Conservation (phyloP, 208 protist genomes). For the Histomonas meleagridis region DNA sequence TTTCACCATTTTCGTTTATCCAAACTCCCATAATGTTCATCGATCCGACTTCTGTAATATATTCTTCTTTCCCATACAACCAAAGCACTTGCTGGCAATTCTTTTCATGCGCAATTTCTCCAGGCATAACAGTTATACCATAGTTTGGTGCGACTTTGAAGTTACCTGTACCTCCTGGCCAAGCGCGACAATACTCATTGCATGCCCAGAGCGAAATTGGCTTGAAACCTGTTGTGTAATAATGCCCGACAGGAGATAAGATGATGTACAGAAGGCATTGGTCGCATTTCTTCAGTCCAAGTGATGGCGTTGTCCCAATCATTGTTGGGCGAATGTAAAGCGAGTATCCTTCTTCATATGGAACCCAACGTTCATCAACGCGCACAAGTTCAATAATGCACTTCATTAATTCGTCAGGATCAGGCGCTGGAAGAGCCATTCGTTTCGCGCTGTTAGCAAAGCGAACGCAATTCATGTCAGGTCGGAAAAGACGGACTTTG, state of each 20-base stretch:
- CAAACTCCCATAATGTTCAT: conserved; percentile 57
- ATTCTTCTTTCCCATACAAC: conserved; percentile 69
- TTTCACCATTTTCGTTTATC: conserved; percentile 64
- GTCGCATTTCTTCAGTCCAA: conserved; percentile 44
- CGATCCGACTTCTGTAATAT: conserved; percentile 77
- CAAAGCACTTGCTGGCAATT: conserved; percentile 89
- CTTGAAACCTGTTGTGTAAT: conserved; percentile 68
- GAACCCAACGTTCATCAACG: conserved; percentile 76
- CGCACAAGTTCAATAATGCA: conserved; percentile 73
- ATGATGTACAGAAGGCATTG: conserved; percentile 67
- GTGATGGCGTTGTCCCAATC: conserved; percentile 63
- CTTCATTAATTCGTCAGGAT: conserved; percentile 68
- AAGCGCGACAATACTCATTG: conserved; percentile 69
- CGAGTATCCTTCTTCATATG: conserved; percentile 75
- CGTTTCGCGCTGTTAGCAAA: conserved; percentile 65
- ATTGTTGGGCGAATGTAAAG: conserved; percentile 89
- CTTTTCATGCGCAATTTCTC: conserved; percentile 64
- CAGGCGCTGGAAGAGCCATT: conserved; percentile 74
- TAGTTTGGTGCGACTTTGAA: conserved; percentile 68
- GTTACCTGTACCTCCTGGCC: conserved; percentile 76
- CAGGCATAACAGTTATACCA: conserved; percentile 63
- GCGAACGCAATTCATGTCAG: conserved; percentile 77
- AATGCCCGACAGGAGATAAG: conserved; percentile 84
- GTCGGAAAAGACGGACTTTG: conserved; percentile 78
- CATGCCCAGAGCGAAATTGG: conserved; percentile 73